Evolutionary conservation across 1,139 yeast genomes (phyloP).

Genomic region (Yamadazyma siamensis): DNA sequence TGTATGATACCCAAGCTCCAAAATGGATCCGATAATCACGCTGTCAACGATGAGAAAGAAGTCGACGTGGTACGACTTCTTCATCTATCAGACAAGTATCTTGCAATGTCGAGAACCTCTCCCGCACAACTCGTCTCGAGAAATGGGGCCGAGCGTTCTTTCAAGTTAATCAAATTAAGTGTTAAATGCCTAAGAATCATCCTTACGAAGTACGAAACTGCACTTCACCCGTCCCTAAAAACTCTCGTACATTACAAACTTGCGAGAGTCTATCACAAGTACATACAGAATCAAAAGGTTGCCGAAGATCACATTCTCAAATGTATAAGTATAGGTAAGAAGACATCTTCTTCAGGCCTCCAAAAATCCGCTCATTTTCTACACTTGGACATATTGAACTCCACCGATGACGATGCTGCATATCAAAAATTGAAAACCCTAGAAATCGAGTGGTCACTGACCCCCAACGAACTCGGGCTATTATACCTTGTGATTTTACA

Average conservation of each 20-base stretch:
- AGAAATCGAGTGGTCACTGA: too few relatives aligned
- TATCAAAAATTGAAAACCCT: not conserved
- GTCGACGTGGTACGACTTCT: constrained; percentile 10
- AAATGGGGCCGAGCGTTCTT: constrained; percentile 31
- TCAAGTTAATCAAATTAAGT: constrained; percentile 33
- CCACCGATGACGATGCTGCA: constrained; percentile 1
- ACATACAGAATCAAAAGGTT: not conserved
- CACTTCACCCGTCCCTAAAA: constrained; percentile 28
- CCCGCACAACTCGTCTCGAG: too few relatives aligned
- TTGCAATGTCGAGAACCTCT: too few relatives aligned
- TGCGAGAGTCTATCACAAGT: constrained; percentile 29
- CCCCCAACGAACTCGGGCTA: too few relatives aligned
- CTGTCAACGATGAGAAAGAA: not conserved
- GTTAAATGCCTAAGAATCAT: constrained; percentile 35
- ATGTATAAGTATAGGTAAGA: not conserved
- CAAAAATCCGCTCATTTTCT: not conserved
- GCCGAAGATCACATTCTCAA: not conserved
- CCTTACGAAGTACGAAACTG: constrained; percentile 21
- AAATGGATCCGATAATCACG: not conserved
- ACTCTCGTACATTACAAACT: constrained; percentile 31
- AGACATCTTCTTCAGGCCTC: not conserved
- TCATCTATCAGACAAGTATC: constrained; percentile 20
- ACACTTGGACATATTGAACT: constrained; percentile 1
- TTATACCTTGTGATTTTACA: too few relatives aligned
- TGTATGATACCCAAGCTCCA: not conserved